Evolutionary conservation across 176 grass and related monocot genomes (phyloP).

Genomic region (Musa itinerans): DNA sequence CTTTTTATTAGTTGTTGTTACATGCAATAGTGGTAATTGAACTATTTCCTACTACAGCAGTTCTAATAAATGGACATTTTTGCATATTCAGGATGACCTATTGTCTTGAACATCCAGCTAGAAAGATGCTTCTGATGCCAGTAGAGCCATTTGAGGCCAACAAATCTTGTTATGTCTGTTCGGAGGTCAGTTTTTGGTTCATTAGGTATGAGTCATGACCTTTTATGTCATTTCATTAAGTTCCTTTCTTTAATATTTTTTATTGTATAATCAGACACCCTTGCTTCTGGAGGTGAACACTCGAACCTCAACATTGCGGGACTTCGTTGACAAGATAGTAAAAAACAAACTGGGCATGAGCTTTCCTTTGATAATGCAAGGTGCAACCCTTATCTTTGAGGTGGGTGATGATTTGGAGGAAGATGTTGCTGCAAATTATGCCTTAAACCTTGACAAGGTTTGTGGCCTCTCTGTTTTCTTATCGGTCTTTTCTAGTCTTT

Average conservation of each 20-base stretch:
- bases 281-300: slow-evolving; percentile 82
- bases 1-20: background rate
- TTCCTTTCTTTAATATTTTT: background rate
- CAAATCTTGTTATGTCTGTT: slow-evolving; percentile 96
- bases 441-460: slow-evolving; percentile 88
- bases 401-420: slow-evolving; percentile 81
- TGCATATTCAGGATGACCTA: slow-evolving; percentile 85
- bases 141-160: slow-evolving; percentile 90
- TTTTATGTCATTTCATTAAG: background rate
- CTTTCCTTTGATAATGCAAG: slow-evolving; percentile 81
- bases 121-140: slow-evolving; percentile 93
- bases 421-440: slow-evolving; percentile 62
- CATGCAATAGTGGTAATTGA: background rate
- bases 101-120: slow-evolving; percentile 92
- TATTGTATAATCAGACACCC: slow-evolving; percentile 49
- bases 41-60: background rate
- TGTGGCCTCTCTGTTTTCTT: slow-evolving; percentile 6
- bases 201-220: background rate
- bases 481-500: background rate
- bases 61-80: background rate
- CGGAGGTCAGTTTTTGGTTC: slow-evolving; percentile 57
- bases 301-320: slow-evolving; percentile 58
- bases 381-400: slow-evolving; percentile 66
- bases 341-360: slow-evolving; percentile 95
- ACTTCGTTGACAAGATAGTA: slow-evolving; percentile 79